Evolutionary conservation across 176 grass and related monocot genomes (phyloP).

Genomic region (Bolboschoenus planiculmis): DNA sequence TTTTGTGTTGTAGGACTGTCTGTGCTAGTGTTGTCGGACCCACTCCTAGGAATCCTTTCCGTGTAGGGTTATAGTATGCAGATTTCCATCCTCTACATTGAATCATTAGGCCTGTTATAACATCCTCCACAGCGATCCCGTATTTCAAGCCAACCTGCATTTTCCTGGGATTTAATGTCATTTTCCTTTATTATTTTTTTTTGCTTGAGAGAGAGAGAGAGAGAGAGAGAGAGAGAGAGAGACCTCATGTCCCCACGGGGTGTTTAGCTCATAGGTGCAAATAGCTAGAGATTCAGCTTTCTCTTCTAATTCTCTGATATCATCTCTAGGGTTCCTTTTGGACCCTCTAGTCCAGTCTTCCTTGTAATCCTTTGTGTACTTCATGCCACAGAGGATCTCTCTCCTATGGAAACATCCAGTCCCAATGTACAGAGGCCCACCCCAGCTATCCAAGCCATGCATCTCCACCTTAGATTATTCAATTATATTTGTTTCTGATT

Average conservation of each 20-base stretch:
- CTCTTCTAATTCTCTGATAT: conserved; percentile 35
- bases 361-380: conserved; percentile 45
- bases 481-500: background rate
- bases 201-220: background rate
- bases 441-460: conserved; percentile 40
- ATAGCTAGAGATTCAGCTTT: conserved; percentile 36
- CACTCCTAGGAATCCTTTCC: conserved; percentile 54
- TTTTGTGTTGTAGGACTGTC: conserved; percentile 69
- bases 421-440: conserved; percentile 51
- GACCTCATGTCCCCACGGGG: conserved; percentile 54
- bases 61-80: conserved; percentile 34
- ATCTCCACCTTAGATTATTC: conserved; percentile 48
- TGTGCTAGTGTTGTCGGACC: conserved; percentile 51
- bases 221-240: background rate
- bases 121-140: conserved; percentile 56
- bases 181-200: background rate
- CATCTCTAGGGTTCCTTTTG: conserved; percentile 1
- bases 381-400: conserved; percentile 53
- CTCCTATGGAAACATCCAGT: conserved; percentile 83
- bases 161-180: background rate
- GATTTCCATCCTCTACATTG: conserved; percentile 81
- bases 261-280: conserved; percentile 54
- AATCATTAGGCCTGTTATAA: conserved; percentile 62
- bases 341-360: conserved; percentile 45
- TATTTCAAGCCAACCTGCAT: conserved; percentile 65